phyloP scores from a whole-genome alignment of 2,329 filamentous ascomycete species.

The Scolecobasidium constrictum region DNA sequence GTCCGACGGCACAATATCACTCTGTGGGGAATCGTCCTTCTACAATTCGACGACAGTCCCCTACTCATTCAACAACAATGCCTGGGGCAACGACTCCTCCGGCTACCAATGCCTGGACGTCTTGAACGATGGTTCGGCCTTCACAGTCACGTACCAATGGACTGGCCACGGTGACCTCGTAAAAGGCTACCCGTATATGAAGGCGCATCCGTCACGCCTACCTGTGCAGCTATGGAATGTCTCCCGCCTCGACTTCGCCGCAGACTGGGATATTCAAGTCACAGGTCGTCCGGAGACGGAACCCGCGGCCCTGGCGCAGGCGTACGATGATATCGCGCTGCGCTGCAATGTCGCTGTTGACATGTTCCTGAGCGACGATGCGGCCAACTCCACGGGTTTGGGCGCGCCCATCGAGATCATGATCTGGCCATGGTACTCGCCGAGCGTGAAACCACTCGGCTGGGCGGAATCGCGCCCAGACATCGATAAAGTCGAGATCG shows the following conservation, averaged over 20 bases:
- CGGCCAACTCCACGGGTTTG: not conserved
- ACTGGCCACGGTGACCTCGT: not conserved
- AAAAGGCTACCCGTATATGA: not conserved
- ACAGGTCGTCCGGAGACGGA: not conserved
- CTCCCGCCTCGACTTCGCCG: not conserved
- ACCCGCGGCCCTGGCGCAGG: not conserved
- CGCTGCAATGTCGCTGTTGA: not conserved
- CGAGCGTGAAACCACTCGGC: not conserved
- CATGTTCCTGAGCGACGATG: not conserved
- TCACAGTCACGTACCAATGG: not conserved
- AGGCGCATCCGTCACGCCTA: not conserved
- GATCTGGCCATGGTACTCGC: not conserved
- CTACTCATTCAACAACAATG: not conserved
- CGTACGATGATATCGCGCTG: not conserved
- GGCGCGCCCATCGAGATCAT: not conserved
- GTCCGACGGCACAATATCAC: too few species aligned
- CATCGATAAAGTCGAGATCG: not conserved
- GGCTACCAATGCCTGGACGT: not conserved
- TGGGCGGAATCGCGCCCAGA: not conserved
- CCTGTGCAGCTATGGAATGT: not conserved
- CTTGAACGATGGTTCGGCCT: not conserved
- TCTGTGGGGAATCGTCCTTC: not conserved
- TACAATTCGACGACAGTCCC: not conserved
- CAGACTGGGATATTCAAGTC: not conserved
- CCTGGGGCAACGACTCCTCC: not conserved